A percentile compares a stretch with the other conserved stretches of the same genome.
Evolutionary conservation across 2,329 filamentous ascomycete genomes (phyloP).

Genomic region (Arachnomyces sp.): DNA sequence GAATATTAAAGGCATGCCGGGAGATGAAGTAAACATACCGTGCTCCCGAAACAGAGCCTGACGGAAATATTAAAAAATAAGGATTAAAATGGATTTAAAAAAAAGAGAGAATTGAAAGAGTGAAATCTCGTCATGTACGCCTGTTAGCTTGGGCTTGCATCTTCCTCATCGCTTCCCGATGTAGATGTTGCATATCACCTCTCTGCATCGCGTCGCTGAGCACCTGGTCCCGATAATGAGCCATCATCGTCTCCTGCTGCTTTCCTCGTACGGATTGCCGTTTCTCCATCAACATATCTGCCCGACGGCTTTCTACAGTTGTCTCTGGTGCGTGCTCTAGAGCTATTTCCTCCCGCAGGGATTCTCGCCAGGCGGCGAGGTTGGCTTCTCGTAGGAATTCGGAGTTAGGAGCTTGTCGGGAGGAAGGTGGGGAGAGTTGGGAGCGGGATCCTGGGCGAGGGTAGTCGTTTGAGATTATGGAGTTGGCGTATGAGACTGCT

Average conservation of each 20-base stretch:
- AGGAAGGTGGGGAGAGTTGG: conserved; percentile 34
- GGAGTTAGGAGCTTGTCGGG: conserved; percentile 41
- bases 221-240: conserved; percentile 52
- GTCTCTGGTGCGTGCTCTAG: conserved; percentile 22
- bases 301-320: conserved; percentile 30
- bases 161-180: conserved; percentile 69
- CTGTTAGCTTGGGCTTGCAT: conserved; percentile 61
- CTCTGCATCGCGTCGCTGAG: conserved; percentile 71
- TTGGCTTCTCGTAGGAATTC: conserved; percentile 40
- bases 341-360: conserved; percentile 56
- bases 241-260: conserved; percentile 52
- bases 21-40: too few relatives aligned
- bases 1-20: too few relatives aligned
- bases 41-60: conserved; percentile 10
- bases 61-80: not conserved
- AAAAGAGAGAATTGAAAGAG: conserved; percentile 1
- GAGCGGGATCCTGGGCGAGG: conserved; percentile 16
- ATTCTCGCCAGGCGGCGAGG: conserved; percentile 61
- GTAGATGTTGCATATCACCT: conserved; percentile 65
- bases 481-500: conserved; percentile 6
- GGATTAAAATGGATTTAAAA: conserved; percentile 1
- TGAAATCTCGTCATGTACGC: conserved; percentile 12
- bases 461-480: conserved; percentile 13
- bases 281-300: conserved; percentile 52
- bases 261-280: conserved; percentile 55